Base-by-base conservation (phyloP, 805 yeast species). In the Candida peoriensis region DNA sequence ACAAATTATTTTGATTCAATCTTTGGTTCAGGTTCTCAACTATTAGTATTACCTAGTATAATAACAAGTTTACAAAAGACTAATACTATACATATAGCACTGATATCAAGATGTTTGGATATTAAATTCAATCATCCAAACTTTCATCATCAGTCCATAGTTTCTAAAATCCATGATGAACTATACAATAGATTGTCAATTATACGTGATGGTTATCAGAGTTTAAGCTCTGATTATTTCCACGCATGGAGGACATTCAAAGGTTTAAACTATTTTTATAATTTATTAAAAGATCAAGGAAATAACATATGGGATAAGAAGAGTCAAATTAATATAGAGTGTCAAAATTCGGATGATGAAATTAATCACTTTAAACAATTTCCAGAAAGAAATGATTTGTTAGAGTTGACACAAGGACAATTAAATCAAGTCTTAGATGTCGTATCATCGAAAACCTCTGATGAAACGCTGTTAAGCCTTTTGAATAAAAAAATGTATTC, bases 241-340 rank as follows among this genome's bases (percentile, higher is more conserved):
- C 76, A 74, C 49, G 77, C 83, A 1, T 79, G 86, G 86, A 66
- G 78, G 52, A 59, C 75, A 25, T 60, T 69, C 16, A 77, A 75
- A 41, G 72, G 74, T 1, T 74, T 72, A 33, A 54, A 54, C 6
- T 66, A 61, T 29, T 46, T 76, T 15, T 43, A 68, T 10, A 59
- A 55, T 17, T 34, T 69, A 5, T 37, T 74, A 9, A 53, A 41
- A 0, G 52, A 59, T 14, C 44, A 56, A 16, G 59, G 55, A 2
- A 45, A 56, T 20, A 53, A 43, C 37, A 34, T 58, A 9, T 54
- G 49, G 44, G 58, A 55, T 28, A 48, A 33, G 25, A 30, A 36
- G 8, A 47, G 55, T 12, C 29, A 22, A 4, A 30, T 53, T 26
- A 54, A 48, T 28, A 35, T 40, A 25, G 46, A 42, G 14, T 46